Percentiles rank a stretch among this genome's conserved stretches.
These are phyloP conservation scores for Copromyces sp. DNA, from an alignment of 495 filamentous ascomycete species.

Conservation along the genomic window DNA sequence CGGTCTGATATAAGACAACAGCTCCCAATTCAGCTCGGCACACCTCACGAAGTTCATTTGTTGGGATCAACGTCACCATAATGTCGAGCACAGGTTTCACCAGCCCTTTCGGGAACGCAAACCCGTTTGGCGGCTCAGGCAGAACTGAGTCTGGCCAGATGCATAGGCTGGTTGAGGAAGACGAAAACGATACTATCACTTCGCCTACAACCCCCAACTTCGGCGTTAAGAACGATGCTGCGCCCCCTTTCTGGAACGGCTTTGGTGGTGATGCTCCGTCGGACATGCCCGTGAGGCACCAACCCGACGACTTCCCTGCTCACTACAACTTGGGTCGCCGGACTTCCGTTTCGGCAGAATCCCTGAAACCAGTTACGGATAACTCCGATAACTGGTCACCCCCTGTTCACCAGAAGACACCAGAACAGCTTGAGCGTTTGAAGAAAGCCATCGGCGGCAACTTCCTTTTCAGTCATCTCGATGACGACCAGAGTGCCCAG, in stretches of 20 bases:
- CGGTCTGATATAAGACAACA: neutral
- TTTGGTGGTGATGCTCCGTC: slow-evolving; percentile 40
- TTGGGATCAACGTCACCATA: slow-evolving; percentile 2
- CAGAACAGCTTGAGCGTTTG: slow-evolving; percentile 69
- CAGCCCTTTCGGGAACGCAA: slow-evolving; percentile 44
- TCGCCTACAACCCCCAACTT: slow-evolving; percentile 47
- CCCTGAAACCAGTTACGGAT: slow-evolving; percentile 76
- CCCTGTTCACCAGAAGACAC: slow-evolving; percentile 69
- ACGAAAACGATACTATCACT: slow-evolving; percentile 47
- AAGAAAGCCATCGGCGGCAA: slow-evolving; percentile 75
- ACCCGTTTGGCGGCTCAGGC: slow-evolving; percentile 36
- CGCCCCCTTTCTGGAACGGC: slow-evolving; percentile 26
- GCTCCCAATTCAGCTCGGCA: neutral
- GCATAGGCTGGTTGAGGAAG: slow-evolving; percentile 47
- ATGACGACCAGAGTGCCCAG: slow-evolving; percentile 79
- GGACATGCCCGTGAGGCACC: slow-evolving; percentile 30
- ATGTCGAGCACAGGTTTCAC: slow-evolving; percentile 46
- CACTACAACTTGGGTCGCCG: slow-evolving; percentile 91
- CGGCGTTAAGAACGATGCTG: slow-evolving; percentile 11
- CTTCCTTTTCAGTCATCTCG: slow-evolving; percentile 89
- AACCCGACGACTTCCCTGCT: slow-evolving; percentile 66
- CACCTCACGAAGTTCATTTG: neutral
- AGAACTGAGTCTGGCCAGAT: slow-evolving; percentile 31
- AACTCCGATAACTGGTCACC: slow-evolving; percentile 83
- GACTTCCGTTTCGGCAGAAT: slow-evolving; percentile 94